A percentile compares a stretch with the other conserved stretches of the same genome.
Evolutionary conservation across 2,329 filamentous ascomycete species (phyloP).

Genomic region (Fusarium burgessii): DNA sequence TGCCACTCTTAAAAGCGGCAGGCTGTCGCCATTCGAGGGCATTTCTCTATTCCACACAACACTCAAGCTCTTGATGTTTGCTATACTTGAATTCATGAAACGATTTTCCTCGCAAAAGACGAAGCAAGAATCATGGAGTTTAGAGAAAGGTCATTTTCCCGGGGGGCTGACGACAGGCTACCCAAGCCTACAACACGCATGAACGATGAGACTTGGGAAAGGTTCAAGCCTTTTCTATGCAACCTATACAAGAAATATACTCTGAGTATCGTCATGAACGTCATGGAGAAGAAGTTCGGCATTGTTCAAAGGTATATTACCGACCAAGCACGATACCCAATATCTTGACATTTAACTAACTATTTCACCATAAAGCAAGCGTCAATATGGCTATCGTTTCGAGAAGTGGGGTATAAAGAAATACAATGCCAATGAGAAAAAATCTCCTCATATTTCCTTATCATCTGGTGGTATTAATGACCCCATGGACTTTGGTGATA

Average conservation of each 20-base stretch:
- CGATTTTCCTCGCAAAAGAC: neutral
- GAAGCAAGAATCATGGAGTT: conserved; percentile 20
- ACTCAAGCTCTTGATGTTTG: neutral
- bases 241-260: conserved; percentile 38
- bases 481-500: conserved; percentile 1
- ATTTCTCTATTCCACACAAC: neutral
- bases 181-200: conserved; percentile 40
- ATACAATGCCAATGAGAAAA: conserved; percentile 43
- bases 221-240: conserved; percentile 37
- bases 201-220: conserved; percentile 40
- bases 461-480: conserved; percentile 12
- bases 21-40: neutral
- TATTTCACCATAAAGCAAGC: conserved; percentile 38
- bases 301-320: conserved; percentile 40
- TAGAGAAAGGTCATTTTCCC: conserved; percentile 13
- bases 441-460: neutral
- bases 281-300: conserved; percentile 32
- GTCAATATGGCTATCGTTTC: conserved; percentile 49
- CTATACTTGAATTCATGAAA: neutral
- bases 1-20: conserved; percentile 23
- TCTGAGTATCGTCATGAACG: conserved; percentile 35
- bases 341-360: neutral
- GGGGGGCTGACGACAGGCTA: conserved; percentile 20
- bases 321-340: neutral
- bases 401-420: conserved; percentile 46